A percentile compares a stretch with the other conserved stretches of the same genome.
phyloP scores from a whole-genome alignment of 148 eudicot genomes.

The Camellia granthamiana region DNA sequence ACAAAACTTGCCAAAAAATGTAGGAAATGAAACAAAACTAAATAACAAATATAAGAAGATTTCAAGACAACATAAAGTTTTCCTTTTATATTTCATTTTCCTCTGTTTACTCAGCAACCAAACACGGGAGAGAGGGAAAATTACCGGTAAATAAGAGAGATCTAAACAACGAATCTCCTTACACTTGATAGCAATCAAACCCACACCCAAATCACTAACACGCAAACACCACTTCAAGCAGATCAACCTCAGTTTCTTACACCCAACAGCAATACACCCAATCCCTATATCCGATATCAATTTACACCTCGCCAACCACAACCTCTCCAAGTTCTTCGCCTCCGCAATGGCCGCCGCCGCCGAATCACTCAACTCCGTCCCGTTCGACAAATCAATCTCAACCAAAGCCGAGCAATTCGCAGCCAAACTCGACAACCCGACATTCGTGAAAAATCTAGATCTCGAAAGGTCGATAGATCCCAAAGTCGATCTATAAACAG shows the following conservation, averaged over 20 bases:
- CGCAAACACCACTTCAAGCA: constrained; percentile 85
- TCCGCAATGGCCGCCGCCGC: constrained; percentile 64
- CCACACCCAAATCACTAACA: constrained; percentile 86
- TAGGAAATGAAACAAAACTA: too few species aligned
- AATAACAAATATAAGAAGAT: too few species aligned
- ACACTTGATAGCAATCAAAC: constrained; percentile 78
- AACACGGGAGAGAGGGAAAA: background rate
- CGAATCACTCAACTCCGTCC: constrained; percentile 49
- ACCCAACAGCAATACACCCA: constrained; percentile 93
- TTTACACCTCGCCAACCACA: constrained; percentile 79
- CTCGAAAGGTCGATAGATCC: constrained; percentile 54
- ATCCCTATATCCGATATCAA: constrained; percentile 80
- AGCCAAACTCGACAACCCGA: constrained; percentile 52
- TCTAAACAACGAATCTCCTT: constrained; percentile 62
- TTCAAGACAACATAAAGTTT: too few species aligned
- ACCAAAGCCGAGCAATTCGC: constrained; percentile 47
- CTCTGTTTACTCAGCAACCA: too few species aligned
- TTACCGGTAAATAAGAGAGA: constrained; percentile 90
- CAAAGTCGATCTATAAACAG: constrained; percentile 21
- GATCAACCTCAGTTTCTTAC: constrained; percentile 58
- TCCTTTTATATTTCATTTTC: too few species aligned
- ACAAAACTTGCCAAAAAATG: too few species aligned
- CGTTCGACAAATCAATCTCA: constrained; percentile 71
- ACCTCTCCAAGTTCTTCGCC: constrained; percentile 61
- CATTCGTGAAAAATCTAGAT: constrained; percentile 51